Evolutionary conservation across 2,329 filamentous ascomycete species (phyloP).

Genomic region (Fusarium chuoi): DNA sequence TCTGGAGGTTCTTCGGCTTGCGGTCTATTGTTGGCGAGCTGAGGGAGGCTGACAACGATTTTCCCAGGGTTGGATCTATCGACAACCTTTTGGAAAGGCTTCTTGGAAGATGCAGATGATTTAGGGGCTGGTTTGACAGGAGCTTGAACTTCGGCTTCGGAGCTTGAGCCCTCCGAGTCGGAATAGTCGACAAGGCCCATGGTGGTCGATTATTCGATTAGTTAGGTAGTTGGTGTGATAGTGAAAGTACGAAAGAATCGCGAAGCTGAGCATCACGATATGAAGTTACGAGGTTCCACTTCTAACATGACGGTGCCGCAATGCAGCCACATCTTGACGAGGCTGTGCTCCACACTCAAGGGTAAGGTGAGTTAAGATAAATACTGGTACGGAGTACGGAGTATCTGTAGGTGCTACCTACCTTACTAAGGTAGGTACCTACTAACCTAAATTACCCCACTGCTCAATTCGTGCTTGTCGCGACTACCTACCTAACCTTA

Average conservation of each 20-base stretch:
- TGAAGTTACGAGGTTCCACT: constrained; percentile 28
- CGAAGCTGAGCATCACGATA: constrained; percentile 13
- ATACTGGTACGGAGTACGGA: too few species aligned
- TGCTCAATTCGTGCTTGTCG: constrained; percentile 7
- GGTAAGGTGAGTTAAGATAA: not conserved
- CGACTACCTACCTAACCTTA: not conserved
- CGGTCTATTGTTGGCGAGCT: constrained; percentile 54
- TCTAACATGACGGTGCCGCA: constrained; percentile 15
- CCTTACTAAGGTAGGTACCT: too few species aligned
- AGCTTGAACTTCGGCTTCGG: constrained; percentile 57
- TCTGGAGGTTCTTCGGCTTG: constrained; percentile 62
- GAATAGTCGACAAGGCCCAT: constrained; percentile 89
- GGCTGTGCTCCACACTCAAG: constrained; percentile 25
- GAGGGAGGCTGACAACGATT: constrained; percentile 82
- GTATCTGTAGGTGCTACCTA: not conserved
- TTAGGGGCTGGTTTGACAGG: constrained; percentile 46
- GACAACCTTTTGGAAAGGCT: constrained; percentile 81
- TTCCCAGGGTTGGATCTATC: constrained; percentile 84
- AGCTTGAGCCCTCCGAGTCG: constrained; percentile 83
- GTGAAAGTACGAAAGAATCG: constrained; percentile 5
- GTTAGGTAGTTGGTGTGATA: not conserved
- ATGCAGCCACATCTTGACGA: constrained; percentile 36
- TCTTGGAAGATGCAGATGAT: constrained; percentile 58
- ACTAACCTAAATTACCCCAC: constrained; percentile 25
- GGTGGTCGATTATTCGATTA: constrained; percentile 19